These are phyloP conservation scores for Perkinsus chesapeaki DNA, from an alignment of 169 alveolate genomes.

Conservation along the genomic window DNA sequence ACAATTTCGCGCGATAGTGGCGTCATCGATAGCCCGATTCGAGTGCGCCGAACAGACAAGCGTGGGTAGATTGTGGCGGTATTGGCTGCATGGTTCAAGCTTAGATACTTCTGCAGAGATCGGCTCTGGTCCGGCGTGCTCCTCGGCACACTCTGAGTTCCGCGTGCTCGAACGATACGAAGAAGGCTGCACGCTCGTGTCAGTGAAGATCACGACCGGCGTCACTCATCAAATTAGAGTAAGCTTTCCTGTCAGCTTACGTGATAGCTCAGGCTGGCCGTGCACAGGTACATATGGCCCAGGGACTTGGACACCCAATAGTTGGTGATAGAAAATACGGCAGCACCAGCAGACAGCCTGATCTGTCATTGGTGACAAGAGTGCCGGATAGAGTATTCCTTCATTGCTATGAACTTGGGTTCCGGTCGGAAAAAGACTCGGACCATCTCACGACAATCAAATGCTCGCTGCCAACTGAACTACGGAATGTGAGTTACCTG, in stretches of 20 bases:
- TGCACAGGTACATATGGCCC: conserved; percentile 7
- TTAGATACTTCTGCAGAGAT: neutral
- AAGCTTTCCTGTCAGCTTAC: too few relatives aligned
- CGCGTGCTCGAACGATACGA: conserved; percentile 25
- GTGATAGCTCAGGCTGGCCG: too few relatives aligned
- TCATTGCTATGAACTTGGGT: neutral
- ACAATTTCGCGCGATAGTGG: neutral
- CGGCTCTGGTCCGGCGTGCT: neutral
- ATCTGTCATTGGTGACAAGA: neutral
- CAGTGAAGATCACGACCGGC: conserved; percentile 34
- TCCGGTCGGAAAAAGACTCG: neutral
- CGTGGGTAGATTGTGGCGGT: neutral
- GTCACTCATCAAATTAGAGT: conserved; percentile 42
- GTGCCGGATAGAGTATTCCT: neutral
- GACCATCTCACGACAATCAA: neutral
- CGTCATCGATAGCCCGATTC: neutral
- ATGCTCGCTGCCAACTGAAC: neutral
- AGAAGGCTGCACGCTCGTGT: conserved; percentile 33
- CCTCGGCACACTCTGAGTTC: neutral
- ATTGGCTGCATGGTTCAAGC: neutral
- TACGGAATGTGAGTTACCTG: neutral
- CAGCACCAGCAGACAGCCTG: conserved; percentile 13
- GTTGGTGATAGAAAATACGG: conserved; percentile 34
- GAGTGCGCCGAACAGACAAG: neutral
- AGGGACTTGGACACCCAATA: conserved; percentile 33